Base-by-base conservation (phyloP, 495 filamentous ascomycete genomes). In the Talaromyces ruber region DNA sequence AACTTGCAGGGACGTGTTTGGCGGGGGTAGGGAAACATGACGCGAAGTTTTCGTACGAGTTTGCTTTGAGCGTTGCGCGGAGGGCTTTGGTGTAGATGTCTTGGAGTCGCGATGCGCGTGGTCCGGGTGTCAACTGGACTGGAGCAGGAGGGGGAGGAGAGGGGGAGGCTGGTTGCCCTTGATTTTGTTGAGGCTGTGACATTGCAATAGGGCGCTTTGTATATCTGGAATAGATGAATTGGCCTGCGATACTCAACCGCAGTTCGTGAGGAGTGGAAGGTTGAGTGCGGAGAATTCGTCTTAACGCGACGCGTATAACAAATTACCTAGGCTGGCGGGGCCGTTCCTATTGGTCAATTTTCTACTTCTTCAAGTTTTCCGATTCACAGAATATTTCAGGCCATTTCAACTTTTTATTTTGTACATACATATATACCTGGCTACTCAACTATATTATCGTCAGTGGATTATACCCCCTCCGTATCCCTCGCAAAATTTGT, bases 21-120 rank as follows among this genome's bases (percentile, higher is more conserved):
- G 92, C 88, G 7, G 91, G 82, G 3, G 90, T 93, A 0, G 94
- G 94, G 72, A 96, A 98, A 71, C 94, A 98, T 22, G 86, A 78
- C 0, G 87, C 81, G 69, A 98, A 97, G 68, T 91, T 92, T 53
- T 80, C 78, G 71, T 88, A 90, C 37, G 81, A 86, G 71, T 91
- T 85, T 63, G 88, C 87, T 61, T 81, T 82, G 5, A 95, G 80
- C 1, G 91, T 90, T 63, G 87, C 81, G 11, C 78, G 76, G 14
- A 95, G 80, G 1, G 89, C 86, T 39, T 85, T 78, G 45, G 79
- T 76, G 73, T 90, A 93, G 53, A 94, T 79, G 50, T 85, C 81
- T 64, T 85, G 80, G 39, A 97, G 80, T 39, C 84, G 83, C 16
- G 81, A 72, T 18, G 92, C 92, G 74, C 91, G 91, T 4, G 83